Evolutionary conservation across 495 filamentous ascomycete genomes (phyloP), one percentile per base, ranked within the genome.

Genomic region (Platismatia glauca): DNA sequence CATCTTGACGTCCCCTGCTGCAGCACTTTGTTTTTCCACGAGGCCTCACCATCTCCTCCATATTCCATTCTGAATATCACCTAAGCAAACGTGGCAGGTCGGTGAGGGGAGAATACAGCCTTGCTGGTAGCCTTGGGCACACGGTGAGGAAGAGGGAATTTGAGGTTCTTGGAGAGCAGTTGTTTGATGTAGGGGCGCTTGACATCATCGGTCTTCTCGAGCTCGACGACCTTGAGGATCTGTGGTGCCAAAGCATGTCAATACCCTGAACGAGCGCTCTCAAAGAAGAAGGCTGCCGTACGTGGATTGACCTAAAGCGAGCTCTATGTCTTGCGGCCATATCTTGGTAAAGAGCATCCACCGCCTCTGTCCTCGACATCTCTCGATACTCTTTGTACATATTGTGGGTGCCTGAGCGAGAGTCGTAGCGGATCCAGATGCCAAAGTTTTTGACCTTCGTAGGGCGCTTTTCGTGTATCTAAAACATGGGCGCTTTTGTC

Each of bases 361-460:
- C 94, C 66, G 94, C 94, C 65, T 91, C 93, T 66, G 86, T 88
- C 77, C 94, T 85, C 74, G 89, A 91, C 82, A 96, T 89, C 85
- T 97, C 94, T 75, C 94, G 89, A 86, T 97, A 97, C 84, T 98
- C 94, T 84, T 97, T 97, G 90, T 98, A 98, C 94, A 98, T 98
- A 86, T 98, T 98, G 89, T 98, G 94, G 70, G 95, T 98, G 70
- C 94, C 94, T 71, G 95, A 97, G 79, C 94, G 94, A 58, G 95
- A 97, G 81, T 98, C 92, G 83, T 98, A 98, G 73, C 94, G 93
- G 81, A 98, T 88, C 94, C 94, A 98, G 85, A 98, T 89, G 77
- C 94, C 94, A 80, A 97, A 97, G 88, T 95, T 97, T 90, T 98
- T 98, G 84, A 98, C 91, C 81, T 95, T 95, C 72, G 90, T 83